Base-by-base conservation (phyloP, 1,139 yeast species). In the Nakaseomyces glabratus region DNA sequence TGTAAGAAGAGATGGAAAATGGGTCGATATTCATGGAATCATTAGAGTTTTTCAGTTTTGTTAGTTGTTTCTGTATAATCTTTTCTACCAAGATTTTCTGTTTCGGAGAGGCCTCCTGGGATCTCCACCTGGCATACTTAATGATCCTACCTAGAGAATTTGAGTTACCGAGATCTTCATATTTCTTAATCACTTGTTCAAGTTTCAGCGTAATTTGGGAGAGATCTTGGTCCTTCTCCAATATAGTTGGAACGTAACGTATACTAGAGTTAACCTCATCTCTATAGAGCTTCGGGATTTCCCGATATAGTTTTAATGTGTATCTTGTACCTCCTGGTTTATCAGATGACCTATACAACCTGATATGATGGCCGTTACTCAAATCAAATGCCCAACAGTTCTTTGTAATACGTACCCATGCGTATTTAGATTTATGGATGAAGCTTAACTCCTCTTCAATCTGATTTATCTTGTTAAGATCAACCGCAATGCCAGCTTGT, bases 41-140 rank as follows among this genome's bases (percentile, higher is more conserved):
- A n/a, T 29, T 41, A 1, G 20, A 24, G 2, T 31, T 38, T 6
- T 35, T 24, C 18, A 36, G 23, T 10, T 37, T 38, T 5, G 23
- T n/a, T 17, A 22, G 47, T 33, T 33, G 42, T 35, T 44, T 47
- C 7, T 31, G 21, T 6, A 53, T 45, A 12, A 44, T 39, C 10
- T 38, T 46, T 16, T 25, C 33, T 5, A 40, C 49, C 14, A 42
- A 45, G 31, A 11, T 31, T 33, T 31, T 41, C 36, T 65, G 68
- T 35, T 49, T 59, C 2, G 38, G 29, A 5, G 60, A 41, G 1
- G 62, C 52, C 6, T 41, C 37, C 1, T 39, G 36, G 2, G 24
- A 29, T 37, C 66, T 50, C 65, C 65, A 61, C n/a, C 37, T 38
- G 7, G 61, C 49, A 35, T 33, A 50, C 32, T 52, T 58, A 12